Conservation (phyloP, 148 eudicot species). For the Cornus kousa region DNA sequence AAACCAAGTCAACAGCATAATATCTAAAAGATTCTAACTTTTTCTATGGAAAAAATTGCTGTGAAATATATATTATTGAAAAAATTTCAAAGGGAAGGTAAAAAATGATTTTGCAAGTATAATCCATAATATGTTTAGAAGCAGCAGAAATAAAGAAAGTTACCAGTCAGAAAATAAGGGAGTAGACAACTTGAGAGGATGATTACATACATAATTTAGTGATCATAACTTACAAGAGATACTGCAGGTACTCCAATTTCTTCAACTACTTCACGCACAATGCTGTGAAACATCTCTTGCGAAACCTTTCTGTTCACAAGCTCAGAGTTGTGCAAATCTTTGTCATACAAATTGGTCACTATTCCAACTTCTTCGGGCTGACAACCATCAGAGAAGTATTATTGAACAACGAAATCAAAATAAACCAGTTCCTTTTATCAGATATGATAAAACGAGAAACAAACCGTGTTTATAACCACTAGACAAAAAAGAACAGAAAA, state of each 20-base stretch:
- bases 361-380: slow-evolving; percentile 88
- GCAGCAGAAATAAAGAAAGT: background rate
- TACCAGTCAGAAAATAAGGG: background rate
- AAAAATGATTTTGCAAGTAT: background rate
- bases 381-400: slow-evolving; percentile 15
- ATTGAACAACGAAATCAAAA: background rate
- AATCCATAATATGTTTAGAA: background rate
- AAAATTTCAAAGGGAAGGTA: background rate
- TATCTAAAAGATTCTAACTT: too few relatives aligned
- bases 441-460: background rate
- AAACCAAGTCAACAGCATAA: too few relatives aligned
- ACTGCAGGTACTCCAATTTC: slow-evolving; percentile 82
- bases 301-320: slow-evolving; percentile 45
- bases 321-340: slow-evolving; percentile 25
- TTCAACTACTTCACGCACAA: slow-evolving; percentile 86
- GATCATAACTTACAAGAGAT: slow-evolving; percentile 57
- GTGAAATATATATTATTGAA: too few relatives aligned
- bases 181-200: background rate
- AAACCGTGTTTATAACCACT: background rate
- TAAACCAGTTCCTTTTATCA: background rate
- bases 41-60: too few relatives aligned
- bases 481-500: background rate
- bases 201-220: background rate
- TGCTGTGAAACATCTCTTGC: slow-evolving; percentile 94
- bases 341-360: slow-evolving; percentile 31